A percentile compares a stretch with the other conserved stretches of the same genome.
Conservation (phyloP, 2,329 filamentous ascomycete species). For the Neofusicoccum ribis region DNA sequence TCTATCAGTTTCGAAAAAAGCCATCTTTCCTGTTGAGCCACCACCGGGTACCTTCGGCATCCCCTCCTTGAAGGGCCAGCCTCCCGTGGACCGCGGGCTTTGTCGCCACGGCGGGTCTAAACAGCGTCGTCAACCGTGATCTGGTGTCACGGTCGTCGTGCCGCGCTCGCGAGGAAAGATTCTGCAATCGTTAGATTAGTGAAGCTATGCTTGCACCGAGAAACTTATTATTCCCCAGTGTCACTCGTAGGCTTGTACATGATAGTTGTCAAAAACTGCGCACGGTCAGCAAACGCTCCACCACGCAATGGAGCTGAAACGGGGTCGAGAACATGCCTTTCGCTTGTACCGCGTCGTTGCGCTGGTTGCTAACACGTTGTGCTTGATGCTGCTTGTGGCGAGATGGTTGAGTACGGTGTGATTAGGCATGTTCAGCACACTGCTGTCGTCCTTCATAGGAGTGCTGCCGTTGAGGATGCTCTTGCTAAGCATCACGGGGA, state of each 20-base stretch:
- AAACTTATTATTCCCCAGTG: conserved; percentile 21
- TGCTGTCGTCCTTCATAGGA: conserved; percentile 96
- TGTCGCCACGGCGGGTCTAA: conserved; percentile 1
- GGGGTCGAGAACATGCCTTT: conserved; percentile 62
- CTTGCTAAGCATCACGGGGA: conserved; percentile 90
- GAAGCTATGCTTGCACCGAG: conserved; percentile 6
- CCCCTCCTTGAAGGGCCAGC: background rate
- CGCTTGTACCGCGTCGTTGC: conserved; percentile 96
- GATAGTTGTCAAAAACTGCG: conserved; percentile 92
- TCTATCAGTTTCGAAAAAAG: background rate
- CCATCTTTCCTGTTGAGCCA: conserved; percentile 5
- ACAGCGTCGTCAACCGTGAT: conserved; percentile 6
- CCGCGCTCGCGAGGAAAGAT: conserved; percentile 19
- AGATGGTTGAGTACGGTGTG: conserved; percentile 96
- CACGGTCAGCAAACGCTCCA: conserved; percentile 1
- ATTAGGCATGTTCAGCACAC: conserved; percentile 94
- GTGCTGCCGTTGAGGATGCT: conserved; percentile 90
- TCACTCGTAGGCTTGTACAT: conserved; percentile 85
- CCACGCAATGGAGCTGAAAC: background rate
- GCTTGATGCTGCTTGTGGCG: conserved; percentile 97
- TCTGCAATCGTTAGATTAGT: conserved; percentile 18
- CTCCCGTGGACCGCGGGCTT: background rate
- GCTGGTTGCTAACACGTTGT: conserved; percentile 90
- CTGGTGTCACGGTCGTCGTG: background rate
- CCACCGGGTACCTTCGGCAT: background rate